These are phyloP conservation scores for Fagus crenata DNA, from an alignment of 306 rosid genomes.

Conservation along the genomic window DNA sequence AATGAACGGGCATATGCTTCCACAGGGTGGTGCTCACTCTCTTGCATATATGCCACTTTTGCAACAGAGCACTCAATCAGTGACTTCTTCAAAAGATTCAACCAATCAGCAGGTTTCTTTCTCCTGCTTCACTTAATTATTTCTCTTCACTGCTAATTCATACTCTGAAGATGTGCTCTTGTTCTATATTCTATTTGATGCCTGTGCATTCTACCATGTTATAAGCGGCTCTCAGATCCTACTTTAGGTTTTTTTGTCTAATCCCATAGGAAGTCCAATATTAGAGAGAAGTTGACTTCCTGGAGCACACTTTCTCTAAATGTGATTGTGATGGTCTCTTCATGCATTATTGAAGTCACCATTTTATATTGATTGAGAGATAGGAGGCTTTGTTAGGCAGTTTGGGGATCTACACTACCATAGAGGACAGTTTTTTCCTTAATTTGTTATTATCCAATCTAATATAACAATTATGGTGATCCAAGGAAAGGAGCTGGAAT, in stretches of 20 bases:
- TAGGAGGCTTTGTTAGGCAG: background rate
- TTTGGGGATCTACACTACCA: background rate
- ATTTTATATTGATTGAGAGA: constrained; percentile 1
- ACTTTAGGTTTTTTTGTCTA: background rate
- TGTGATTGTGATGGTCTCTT: constrained; percentile 9
- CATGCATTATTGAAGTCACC: background rate
- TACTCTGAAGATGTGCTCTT: constrained; percentile 15
- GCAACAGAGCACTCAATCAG: constrained; percentile 49
- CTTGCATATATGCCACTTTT: constrained; percentile 37
- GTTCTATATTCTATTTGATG: constrained; percentile 10
- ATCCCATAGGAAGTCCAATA: background rate
- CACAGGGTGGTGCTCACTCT: constrained; percentile 51
- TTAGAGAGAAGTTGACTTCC: background rate
- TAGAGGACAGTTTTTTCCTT: background rate
- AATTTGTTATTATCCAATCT: background rate
- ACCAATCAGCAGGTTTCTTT: constrained; percentile 60
- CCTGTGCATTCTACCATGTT: background rate
- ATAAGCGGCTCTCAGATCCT: background rate
- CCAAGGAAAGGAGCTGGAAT: background rate
- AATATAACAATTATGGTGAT: background rate
- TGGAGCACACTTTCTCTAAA: background rate
- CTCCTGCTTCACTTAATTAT: background rate
- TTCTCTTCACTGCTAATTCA: background rate
- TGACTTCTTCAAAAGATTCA: constrained; percentile 47
- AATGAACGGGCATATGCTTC: constrained; percentile 51